These are phyloP conservation scores for Heracleum sosnowskyi DNA, from an alignment of 129 eudicot genomes.

Conservation along the genomic window DNA sequence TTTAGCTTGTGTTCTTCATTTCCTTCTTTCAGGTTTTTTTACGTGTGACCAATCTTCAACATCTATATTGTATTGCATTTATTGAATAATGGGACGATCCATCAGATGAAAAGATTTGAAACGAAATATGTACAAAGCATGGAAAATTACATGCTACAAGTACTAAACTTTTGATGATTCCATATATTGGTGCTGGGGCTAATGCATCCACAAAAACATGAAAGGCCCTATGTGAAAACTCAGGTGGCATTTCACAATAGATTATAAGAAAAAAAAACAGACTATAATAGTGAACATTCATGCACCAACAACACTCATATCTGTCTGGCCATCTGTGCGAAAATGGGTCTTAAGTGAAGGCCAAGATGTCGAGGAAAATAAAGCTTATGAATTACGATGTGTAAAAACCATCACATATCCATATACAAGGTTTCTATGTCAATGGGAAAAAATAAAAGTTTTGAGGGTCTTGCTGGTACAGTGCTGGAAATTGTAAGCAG, in stretches of 20 bases:
- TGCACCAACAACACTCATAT: conserved; percentile 35
- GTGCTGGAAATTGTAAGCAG: conserved; percentile 57
- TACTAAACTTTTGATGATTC: conserved; percentile 31
- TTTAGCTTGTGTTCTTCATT: conserved; percentile 39
- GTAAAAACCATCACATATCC: conserved; percentile 45
- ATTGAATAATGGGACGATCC: conserved; percentile 57
- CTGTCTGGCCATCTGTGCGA: conserved; percentile 39
- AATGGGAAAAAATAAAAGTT: conserved; percentile 36
- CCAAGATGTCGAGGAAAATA: conserved; percentile 27
- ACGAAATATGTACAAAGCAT: conserved; percentile 27
- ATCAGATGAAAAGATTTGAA: conserved; percentile 44
- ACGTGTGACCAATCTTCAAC: conserved; percentile 35
- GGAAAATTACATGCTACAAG: conserved; percentile 39
- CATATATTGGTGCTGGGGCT: conserved; percentile 35
- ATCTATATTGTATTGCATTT: conserved; percentile 33
- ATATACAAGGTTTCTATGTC: conserved; percentile 57
- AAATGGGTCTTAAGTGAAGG: conserved; percentile 28
- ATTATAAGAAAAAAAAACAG: background rate
- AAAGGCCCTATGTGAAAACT: conserved; percentile 26
- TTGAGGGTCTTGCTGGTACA: conserved; percentile 59
- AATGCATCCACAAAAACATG: conserved; percentile 35
- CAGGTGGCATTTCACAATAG: conserved; percentile 30
- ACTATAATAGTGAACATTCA: conserved; percentile 49
- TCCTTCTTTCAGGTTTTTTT: conserved; percentile 40
- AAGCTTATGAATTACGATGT: conserved; percentile 41